A percentile compares a stretch with the other conserved stretches of the same genome.
phyloP scores from a whole-genome alignment of 306 rosid genomes.

The Citrullus mucosospermus region DNA sequence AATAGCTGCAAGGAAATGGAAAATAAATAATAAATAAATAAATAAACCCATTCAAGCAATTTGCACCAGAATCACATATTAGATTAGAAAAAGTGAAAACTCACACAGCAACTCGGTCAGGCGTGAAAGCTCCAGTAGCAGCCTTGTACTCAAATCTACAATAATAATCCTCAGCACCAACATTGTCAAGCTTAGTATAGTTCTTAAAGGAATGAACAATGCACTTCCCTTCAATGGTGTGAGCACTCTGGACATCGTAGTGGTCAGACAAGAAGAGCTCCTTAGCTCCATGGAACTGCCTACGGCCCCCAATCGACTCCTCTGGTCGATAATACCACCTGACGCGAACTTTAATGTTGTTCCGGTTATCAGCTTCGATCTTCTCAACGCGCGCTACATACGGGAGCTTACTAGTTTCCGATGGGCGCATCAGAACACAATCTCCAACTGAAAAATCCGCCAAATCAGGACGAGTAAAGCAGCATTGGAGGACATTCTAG shows the following conservation, averaged over 20 bases:
- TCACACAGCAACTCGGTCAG: constrained; percentile 92
- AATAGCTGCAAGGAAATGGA: constrained; percentile 44
- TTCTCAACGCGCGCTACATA: constrained; percentile 73
- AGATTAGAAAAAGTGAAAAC: constrained; percentile 9
- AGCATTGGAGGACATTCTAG: background rate
- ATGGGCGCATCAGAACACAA: constrained; percentile 74
- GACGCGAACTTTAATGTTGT: constrained; percentile 55
- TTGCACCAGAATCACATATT: background rate
- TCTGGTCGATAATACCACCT: constrained; percentile 86
- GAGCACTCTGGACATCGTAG: constrained; percentile 70
- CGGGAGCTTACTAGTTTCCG: constrained; percentile 63
- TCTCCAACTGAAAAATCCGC: constrained; percentile 34
- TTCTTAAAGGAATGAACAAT: constrained; percentile 64
- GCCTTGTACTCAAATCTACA: constrained; percentile 91
- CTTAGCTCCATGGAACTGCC: constrained; percentile 80
- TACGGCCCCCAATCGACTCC: constrained; percentile 79
- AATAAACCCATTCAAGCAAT: constrained; percentile 8
- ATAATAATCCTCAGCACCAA: constrained; percentile 69
- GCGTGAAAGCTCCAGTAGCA: constrained; percentile 72
- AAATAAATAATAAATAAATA: background rate
- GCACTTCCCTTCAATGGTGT: constrained; percentile 76
- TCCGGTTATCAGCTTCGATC: constrained; percentile 52
- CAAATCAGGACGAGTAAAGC: background rate
- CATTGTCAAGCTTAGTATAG: constrained; percentile 77
- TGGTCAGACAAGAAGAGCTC: constrained; percentile 81